These are phyloP conservation scores for Aspergillus felis DNA, from an alignment of 2,329 filamentous ascomycete genomes.

Conservation along the genomic window DNA sequence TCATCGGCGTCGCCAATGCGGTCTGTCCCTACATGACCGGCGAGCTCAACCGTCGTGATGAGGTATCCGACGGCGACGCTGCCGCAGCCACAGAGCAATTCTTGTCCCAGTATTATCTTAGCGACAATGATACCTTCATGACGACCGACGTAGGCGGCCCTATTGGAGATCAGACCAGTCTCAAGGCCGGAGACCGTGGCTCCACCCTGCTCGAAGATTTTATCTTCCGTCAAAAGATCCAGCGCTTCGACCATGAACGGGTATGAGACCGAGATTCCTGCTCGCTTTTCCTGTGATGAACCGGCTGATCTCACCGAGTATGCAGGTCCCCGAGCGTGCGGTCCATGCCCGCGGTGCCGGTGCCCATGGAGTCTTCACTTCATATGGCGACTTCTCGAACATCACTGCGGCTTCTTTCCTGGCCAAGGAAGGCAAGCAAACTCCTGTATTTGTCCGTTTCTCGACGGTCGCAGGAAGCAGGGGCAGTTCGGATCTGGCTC, in stretches of 20 bases:
- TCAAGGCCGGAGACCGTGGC: slow-evolving; percentile 64
- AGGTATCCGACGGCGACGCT: slow-evolving; percentile 18
- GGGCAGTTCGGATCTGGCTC: slow-evolving; percentile 65
- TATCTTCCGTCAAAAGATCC: slow-evolving; percentile 68
- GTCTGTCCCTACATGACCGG: slow-evolving; percentile 41
- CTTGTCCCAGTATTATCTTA: slow-evolving; percentile 43
- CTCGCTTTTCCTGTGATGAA: neutral
- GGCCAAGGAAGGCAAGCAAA: slow-evolving; percentile 54
- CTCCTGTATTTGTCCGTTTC: slow-evolving; percentile 65
- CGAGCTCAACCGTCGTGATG: slow-evolving; percentile 23
- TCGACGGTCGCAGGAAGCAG: slow-evolving; percentile 68
- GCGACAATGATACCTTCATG: slow-evolving; percentile 54
- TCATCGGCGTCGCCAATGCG: slow-evolving; percentile 35
- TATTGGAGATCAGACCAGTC: slow-evolving; percentile 62
- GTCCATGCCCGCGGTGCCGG: slow-evolving; percentile 67
- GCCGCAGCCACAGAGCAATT: slow-evolving; percentile 35
- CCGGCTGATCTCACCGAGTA: slow-evolving; percentile 2
- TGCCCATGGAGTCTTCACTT: slow-evolving; percentile 67
- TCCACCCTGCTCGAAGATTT: slow-evolving; percentile 69
- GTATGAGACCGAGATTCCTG: slow-evolving; percentile 38
- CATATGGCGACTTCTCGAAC: slow-evolving; percentile 64
- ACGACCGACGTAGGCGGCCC: slow-evolving; percentile 67
- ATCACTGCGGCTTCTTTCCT: slow-evolving; percentile 67
- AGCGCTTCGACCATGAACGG: slow-evolving; percentile 67
- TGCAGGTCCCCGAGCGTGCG: slow-evolving; percentile 57